phyloP scores from a whole-genome alignment of 768 basidiomycete species.

The Hirschioporus abietinus region DNA sequence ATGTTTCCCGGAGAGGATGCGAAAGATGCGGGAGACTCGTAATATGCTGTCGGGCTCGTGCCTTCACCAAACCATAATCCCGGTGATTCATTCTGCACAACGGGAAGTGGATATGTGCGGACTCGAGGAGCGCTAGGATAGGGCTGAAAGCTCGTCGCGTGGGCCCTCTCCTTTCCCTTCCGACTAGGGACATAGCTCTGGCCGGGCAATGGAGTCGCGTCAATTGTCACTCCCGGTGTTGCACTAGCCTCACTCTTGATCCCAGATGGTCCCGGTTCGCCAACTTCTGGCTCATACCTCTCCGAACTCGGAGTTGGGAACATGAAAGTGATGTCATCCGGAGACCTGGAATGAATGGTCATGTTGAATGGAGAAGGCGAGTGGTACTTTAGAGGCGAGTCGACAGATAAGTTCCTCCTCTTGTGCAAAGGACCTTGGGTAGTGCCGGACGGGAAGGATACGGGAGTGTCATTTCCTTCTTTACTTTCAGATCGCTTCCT shows the following conservation, averaged over 20 bases:
- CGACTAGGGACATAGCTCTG: neutral
- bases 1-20: neutral
- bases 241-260: neutral
- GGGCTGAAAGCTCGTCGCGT: neutral
- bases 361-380: neutral
- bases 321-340: neutral
- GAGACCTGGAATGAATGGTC: neutral
- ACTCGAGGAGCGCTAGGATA: neutral
- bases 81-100: neutral
- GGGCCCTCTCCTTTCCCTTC: neutral
- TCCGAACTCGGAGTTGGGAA: neutral
- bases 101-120: neutral
- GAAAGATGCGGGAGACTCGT: neutral
- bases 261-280: neutral
- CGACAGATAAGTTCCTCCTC: neutral
- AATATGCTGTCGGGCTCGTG: neutral
- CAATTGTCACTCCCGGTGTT: neutral
- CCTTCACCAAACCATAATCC: neutral
- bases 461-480: neutral
- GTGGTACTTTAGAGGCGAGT: neutral
- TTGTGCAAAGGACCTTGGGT: neutral
- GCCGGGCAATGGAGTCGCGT: neutral
- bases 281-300: neutral
- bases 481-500: neutral
- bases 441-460: neutral